A percentile compares a stretch with the other conserved stretches of the same genome.
Conservation (phyloP, 2,329 filamentous ascomycete genomes). For the Colletotrichum godetiae region DNA sequence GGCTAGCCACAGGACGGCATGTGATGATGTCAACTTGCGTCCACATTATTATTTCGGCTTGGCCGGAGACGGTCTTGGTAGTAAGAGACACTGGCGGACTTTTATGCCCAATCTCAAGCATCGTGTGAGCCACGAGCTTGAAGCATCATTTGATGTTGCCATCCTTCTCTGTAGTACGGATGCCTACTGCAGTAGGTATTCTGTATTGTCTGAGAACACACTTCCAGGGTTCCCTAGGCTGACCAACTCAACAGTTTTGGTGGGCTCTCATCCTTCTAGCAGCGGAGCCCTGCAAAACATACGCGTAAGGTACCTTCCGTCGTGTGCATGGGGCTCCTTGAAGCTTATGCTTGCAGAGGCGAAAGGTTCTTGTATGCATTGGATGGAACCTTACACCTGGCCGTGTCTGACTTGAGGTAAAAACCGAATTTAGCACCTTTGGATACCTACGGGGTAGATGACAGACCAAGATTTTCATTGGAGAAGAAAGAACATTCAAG, state of each 20-base stretch:
- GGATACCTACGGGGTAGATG: too few relatives aligned
- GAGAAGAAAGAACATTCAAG: neutral
- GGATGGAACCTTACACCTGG: neutral
- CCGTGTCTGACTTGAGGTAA: neutral
- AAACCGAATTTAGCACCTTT: neutral
- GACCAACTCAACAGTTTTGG: conserved; percentile 28
- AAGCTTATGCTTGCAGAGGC: neutral
- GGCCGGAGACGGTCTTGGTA: neutral
- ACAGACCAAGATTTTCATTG: neutral
- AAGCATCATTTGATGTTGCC: neutral
- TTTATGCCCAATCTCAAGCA: conserved; percentile 9
- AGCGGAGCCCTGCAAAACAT: neutral
- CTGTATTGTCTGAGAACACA: too few relatives aligned
- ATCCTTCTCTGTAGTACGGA: neutral
- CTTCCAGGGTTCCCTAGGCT: neutral
- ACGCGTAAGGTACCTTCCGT: neutral
- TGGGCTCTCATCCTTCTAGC: neutral
- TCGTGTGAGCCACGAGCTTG: conserved; percentile 1
- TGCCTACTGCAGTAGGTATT: too few relatives aligned
- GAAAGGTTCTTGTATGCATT: neutral
- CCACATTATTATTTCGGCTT: neutral
- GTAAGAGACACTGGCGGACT: neutral
- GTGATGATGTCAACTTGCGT: conserved; percentile 32
- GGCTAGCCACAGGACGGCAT: conserved; percentile 5
- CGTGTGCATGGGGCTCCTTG: neutral